Conservation (phyloP, 2,329 filamentous ascomycete genomes). For the Penicillium concentricum region DNA sequence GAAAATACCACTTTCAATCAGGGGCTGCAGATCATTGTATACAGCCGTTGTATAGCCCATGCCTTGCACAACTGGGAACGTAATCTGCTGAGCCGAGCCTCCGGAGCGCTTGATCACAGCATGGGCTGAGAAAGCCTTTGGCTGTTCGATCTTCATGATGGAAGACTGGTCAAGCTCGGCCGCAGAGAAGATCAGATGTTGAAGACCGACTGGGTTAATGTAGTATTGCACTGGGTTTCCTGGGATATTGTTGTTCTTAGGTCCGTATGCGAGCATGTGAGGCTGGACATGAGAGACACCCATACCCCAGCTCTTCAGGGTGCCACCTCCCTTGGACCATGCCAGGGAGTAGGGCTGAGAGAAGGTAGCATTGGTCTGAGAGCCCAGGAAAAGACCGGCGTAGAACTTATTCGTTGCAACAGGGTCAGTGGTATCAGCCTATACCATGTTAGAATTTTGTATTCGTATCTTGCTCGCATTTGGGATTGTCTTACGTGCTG, state of each 20-base stretch:
- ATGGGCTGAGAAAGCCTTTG: slow-evolving; percentile 60
- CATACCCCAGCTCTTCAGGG: slow-evolving; percentile 71
- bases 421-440: slow-evolving; percentile 35
- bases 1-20: slow-evolving; percentile 71
- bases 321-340: slow-evolving; percentile 65
- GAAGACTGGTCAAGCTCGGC: slow-evolving; percentile 66
- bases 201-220: slow-evolving; percentile 76
- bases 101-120: slow-evolving; percentile 62
- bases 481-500: slow-evolving; percentile 33
- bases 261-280: slow-evolving; percentile 66
- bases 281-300: slow-evolving; percentile 71
- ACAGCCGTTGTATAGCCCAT: slow-evolving; percentile 82
- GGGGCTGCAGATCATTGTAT: slow-evolving; percentile 68
- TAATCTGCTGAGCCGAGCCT: slow-evolving; percentile 61
- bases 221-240: slow-evolving; percentile 67
- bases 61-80: slow-evolving; percentile 82
- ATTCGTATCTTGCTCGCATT: not conserved
- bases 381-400: slow-evolving; percentile 74
- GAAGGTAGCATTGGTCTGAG: slow-evolving; percentile 68
- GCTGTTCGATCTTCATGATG: slow-evolving; percentile 52
- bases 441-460: not conserved
- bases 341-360: slow-evolving; percentile 72
- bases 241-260: slow-evolving; percentile 50
- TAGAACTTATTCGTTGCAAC: slow-evolving; percentile 62
- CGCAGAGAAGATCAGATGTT: slow-evolving; percentile 78